phyloP scores from a whole-genome alignment of 495 filamentous ascomycete genomes.

The Parathielavia appendiculata region DNA sequence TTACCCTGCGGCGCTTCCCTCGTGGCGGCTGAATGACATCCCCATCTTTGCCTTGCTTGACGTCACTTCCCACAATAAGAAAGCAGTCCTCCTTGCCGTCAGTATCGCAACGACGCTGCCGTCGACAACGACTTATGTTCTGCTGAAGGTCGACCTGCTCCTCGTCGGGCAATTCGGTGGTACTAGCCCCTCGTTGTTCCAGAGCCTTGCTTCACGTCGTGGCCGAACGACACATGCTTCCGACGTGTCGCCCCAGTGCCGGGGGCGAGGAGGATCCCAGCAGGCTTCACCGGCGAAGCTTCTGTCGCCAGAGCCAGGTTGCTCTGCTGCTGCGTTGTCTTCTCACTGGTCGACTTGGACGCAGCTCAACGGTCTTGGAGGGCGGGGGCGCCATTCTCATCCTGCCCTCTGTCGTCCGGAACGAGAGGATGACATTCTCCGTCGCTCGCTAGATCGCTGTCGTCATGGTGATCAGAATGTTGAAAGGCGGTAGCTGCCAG shows the following conservation, averaged over 20 bases:
- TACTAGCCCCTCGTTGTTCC: conserved; percentile 33
- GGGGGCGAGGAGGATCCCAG: no score
- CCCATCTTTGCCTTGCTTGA: neutral
- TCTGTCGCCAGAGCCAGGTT: no score
- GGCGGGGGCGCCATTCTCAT: conserved; percentile 7
- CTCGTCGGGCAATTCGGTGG: conserved; percentile 47
- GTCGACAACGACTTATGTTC: neutral
- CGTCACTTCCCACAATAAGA: no score
- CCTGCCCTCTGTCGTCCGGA: conserved; percentile 2
- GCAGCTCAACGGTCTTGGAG: no score
- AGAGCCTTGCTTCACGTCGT: conserved; percentile 47
- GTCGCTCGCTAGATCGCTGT: conserved; percentile 12
- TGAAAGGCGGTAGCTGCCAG: conserved; percentile 13
- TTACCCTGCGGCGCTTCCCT: conserved; percentile 10
- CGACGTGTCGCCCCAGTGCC: no score
- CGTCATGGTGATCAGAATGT: conserved; percentile 9
- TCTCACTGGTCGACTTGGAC: no score
- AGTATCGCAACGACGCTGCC: neutral
- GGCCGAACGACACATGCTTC: conserved; percentile 88
- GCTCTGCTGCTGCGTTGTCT: conserved; percentile 11
- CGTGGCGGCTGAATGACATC: neutral
- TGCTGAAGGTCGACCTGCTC: neutral
- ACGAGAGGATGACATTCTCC: conserved; percentile 4
- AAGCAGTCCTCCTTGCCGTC: neutral
- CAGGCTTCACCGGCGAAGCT: no score